Percentiles rank a stretch among this genome's conserved stretches.
phyloP scores from a whole-genome alignment of 345 rosid species.

The rapeseed (Brassica napus) region Da-Ae NC_063452.1:10353001-10353500 shows the following conservation, averaged over 20 bases:
- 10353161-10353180: background rate
- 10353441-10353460: conserved; percentile 9
- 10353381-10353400: background rate
- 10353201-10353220: background rate
- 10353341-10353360: background rate
- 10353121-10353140: background rate
- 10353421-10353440: background rate
- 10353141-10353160: background rate
- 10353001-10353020: background rate
- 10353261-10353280: background rate
- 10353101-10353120: background rate
- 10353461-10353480: background rate
- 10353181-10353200: background rate
- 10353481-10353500: conserved; percentile 4
- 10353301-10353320: background rate
- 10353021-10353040: background rate
- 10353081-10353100: background rate
- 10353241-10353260: conserved; percentile 2
- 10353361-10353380: conserved; percentile 1
- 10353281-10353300: conserved; percentile 10
- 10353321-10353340: background rate
- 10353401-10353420: background rate
- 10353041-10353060: background rate
- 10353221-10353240: background rate
- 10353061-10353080: background rate